Conservation (phyloP, 805 yeast species). For the Yamadazyma laniorum region DNA sequence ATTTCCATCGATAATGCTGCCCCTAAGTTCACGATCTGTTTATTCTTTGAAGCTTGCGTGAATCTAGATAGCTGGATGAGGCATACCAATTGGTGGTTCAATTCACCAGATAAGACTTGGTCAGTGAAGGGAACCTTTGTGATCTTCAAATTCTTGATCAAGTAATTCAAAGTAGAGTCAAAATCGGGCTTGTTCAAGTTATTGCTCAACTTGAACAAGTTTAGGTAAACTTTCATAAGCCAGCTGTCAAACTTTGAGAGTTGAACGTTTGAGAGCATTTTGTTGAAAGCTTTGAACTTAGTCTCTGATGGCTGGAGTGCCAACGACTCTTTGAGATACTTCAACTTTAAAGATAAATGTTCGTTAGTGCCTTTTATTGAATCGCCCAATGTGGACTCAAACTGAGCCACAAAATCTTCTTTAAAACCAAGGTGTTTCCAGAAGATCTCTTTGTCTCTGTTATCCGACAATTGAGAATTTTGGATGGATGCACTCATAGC, state of each 20-base stretch:
- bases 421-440: conserved; percentile 46
- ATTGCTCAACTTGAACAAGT: conserved; percentile 21
- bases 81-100: conserved; percentile 16
- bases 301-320: conserved; percentile 23
- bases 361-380: conserved; percentile 1
- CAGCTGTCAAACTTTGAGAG: conserved; percentile 22
- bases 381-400: conserved; percentile 18
- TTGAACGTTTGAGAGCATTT: conserved; percentile 18
- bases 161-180: conserved; percentile 25
- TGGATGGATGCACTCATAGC: conserved; percentile 14
- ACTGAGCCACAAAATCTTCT: conserved; percentile 5
- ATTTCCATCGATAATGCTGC: conserved; percentile 6
- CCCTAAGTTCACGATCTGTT: conserved; percentile 7
- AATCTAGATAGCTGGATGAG: conserved; percentile 14
- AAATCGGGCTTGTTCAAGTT: conserved; percentile 19
- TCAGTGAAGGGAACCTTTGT: conserved; percentile 22
- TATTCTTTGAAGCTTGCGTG: conserved; percentile 1
- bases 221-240: conserved; percentile 25
- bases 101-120: conserved; percentile 17
- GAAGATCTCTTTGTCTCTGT: conserved; percentile 56
- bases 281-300: conserved; percentile 25
- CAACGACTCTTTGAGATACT: conserved; percentile 23
- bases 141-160: conserved; percentile 31
- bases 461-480: conserved; percentile 37
- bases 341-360: conserved; percentile 32